Evolutionary conservation across 2,329 filamentous ascomycete genomes (phyloP).

Genomic region (Lecanosticta acicola): DNA sequence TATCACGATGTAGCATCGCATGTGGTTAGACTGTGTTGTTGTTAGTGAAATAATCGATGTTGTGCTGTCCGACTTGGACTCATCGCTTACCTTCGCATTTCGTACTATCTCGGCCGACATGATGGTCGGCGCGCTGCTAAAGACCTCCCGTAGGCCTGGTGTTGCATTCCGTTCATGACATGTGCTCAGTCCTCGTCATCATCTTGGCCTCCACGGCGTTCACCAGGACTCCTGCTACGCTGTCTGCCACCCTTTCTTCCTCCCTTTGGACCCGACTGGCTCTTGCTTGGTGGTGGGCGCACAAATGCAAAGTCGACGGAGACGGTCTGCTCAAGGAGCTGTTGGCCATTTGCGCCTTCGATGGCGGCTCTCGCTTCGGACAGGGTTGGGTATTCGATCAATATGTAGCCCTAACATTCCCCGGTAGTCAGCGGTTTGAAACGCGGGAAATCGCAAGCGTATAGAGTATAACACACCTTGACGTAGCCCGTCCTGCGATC

Average conservation of each 20-base stretch:
- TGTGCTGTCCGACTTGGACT: too few species aligned
- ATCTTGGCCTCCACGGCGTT: conserved; percentile 25
- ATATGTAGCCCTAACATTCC: conserved; percentile 63
- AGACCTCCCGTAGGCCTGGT: neutral
- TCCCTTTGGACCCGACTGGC: conserved; percentile 26
- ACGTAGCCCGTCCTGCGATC: conserved; percentile 80
- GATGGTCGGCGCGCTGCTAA: neutral
- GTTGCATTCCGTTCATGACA: neutral
- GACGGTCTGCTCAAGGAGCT: conserved; percentile 75
- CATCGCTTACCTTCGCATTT: neutral
- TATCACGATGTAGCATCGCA: conserved; percentile 3
- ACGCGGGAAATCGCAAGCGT: neutral
- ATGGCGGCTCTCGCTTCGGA: conserved; percentile 77
- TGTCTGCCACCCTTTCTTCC: conserved; percentile 32
- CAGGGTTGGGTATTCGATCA: conserved; percentile 78
- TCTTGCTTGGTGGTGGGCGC: conserved; percentile 63
- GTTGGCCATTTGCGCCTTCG: conserved; percentile 68
- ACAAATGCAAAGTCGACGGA: conserved; percentile 82
- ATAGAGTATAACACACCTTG: conserved; percentile 53
- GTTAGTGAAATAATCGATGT: too few species aligned
- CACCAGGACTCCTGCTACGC: conserved; percentile 42
- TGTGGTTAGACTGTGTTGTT: too few species aligned
- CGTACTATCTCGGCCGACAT: neutral
- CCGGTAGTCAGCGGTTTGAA: neutral
- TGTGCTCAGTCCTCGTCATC: conserved; percentile 19